A percentile compares a stretch with the other conserved stretches of the same genome.
Conservation (phyloP, 371 early-diverging fungal species). For the Lichtheimia ramosa region DNA sequence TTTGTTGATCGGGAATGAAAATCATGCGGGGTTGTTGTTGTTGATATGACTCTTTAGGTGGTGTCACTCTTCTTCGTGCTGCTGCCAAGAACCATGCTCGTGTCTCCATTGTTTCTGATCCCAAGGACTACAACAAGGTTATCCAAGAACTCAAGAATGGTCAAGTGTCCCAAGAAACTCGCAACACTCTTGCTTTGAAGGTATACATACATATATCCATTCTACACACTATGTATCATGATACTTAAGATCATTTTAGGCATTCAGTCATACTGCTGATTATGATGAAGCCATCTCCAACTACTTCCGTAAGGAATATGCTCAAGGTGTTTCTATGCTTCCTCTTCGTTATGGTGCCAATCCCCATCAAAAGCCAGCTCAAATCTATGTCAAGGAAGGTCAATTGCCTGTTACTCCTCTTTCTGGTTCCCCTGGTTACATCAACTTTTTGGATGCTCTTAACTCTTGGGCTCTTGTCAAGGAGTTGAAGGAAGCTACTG, state of each 20-base stretch:
- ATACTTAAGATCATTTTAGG: conserved; percentile 46
- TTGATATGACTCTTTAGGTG: conserved; percentile 54
- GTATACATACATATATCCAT: conserved; percentile 21
- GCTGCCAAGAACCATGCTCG: conserved; percentile 98
- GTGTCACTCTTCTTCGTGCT: conserved; percentile 95
- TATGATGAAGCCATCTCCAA: conserved; percentile 94
- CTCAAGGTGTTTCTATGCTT: conserved; percentile 69
- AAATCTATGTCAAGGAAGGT: conserved; percentile 83
- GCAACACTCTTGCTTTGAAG: conserved; percentile 72
- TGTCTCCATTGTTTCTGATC: conserved; percentile 91
- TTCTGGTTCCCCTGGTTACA: conserved; percentile 95
- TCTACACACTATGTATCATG: neutral
- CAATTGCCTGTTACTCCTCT: conserved; percentile 89
- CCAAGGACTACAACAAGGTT: conserved; percentile 83
- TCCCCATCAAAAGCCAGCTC: conserved; percentile 97
- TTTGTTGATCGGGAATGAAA: neutral
- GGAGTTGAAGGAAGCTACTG: conserved; percentile 66
- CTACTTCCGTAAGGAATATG: conserved; percentile 91
- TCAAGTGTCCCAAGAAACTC: conserved; percentile 51
- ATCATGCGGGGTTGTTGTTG: neutral
- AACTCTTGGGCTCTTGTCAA: conserved; percentile 97
- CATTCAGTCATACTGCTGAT: conserved; percentile 93
- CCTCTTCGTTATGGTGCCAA: conserved; percentile 96
- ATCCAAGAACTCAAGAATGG: conserved; percentile 68
- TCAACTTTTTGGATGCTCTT: conserved; percentile 95